Evolutionary conservation across 495 filamentous ascomycete genomes (phyloP).

Genomic region (Pseudomonodictys pantanalensis): DNA sequence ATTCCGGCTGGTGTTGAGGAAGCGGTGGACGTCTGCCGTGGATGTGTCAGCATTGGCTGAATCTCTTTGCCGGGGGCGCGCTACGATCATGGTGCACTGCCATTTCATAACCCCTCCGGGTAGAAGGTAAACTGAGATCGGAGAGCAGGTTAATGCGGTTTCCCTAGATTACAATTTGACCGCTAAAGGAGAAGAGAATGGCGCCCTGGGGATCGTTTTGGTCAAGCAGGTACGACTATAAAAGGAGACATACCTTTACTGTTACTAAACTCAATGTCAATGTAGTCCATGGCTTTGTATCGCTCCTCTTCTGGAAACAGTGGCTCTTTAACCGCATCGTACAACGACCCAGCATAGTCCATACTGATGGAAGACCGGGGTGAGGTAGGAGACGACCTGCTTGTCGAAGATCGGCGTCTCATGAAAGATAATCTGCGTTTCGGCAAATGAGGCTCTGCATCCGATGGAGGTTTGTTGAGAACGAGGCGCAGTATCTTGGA

Average conservation of each 20-base stretch:
- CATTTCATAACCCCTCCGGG: too few species aligned
- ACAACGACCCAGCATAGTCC: not conserved
- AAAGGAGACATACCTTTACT: not conserved
- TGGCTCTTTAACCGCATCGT: not conserved
- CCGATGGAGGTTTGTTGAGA: not conserved
- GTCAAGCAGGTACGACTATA: not conserved
- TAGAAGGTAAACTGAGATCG: too few species aligned
- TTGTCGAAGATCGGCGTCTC: not conserved
- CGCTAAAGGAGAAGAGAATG: too few species aligned
- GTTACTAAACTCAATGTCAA: conserved; percentile 3
- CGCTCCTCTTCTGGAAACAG: not conserved
- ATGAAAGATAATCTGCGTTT: not conserved
- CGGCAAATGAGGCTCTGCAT: not conserved
- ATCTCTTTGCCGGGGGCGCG: too few species aligned
- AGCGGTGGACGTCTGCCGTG: not conserved
- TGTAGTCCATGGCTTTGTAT: not conserved
- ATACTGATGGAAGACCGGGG: not conserved
- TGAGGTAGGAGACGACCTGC: not conserved
- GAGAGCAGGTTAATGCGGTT: too few species aligned
- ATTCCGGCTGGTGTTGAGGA: conserved; percentile 1
- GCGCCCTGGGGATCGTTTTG: too few species aligned
- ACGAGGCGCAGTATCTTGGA: not conserved
- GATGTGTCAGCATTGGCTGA: not conserved
- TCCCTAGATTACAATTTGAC: too few species aligned
- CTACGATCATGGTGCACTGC: too few species aligned